Conservation (phyloP, 2,329 filamentous ascomycete genomes). For the Aspergillus fischeri region DNA sequence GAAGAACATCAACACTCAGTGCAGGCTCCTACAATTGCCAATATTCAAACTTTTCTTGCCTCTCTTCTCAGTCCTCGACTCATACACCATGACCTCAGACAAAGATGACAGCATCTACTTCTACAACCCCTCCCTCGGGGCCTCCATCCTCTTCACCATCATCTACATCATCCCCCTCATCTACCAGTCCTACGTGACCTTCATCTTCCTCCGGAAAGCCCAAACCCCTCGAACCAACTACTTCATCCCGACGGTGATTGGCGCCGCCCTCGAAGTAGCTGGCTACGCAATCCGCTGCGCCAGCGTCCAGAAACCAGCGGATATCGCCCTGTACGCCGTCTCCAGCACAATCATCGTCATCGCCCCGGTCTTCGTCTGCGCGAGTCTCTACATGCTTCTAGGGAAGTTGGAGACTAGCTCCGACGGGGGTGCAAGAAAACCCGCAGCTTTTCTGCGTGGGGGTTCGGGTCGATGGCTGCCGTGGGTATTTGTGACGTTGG, state of each 20-base stretch:
- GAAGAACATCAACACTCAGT: no score
- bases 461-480: constrained; percentile 38
- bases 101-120: constrained; percentile 34
- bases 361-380: constrained; percentile 48
- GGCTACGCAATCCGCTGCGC: constrained; percentile 41
- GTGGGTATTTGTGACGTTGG: constrained; percentile 44
- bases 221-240: constrained; percentile 25
- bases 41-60: no score
- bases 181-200: constrained; percentile 40
- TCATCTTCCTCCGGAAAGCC: constrained; percentile 40
- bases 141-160: constrained; percentile 41
- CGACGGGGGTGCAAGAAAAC: constrained; percentile 20
- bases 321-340: constrained; percentile 38
- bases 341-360: constrained; percentile 45
- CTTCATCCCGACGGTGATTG: constrained; percentile 44
- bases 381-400: constrained; percentile 51
- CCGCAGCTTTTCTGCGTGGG: constrained; percentile 36
- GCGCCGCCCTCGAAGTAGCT: constrained; percentile 40
- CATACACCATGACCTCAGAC: background rate
- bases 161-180: constrained; percentile 40
- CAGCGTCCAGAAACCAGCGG: constrained; percentile 32
- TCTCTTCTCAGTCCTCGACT: no score
- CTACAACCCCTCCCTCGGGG: constrained; percentile 43
- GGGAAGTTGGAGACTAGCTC: constrained; percentile 40
- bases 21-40: no score